These are phyloP conservation scores for Claviceps africana DNA, from an alignment of 2,329 filamentous ascomycete species.

Conservation along the genomic window DNA sequence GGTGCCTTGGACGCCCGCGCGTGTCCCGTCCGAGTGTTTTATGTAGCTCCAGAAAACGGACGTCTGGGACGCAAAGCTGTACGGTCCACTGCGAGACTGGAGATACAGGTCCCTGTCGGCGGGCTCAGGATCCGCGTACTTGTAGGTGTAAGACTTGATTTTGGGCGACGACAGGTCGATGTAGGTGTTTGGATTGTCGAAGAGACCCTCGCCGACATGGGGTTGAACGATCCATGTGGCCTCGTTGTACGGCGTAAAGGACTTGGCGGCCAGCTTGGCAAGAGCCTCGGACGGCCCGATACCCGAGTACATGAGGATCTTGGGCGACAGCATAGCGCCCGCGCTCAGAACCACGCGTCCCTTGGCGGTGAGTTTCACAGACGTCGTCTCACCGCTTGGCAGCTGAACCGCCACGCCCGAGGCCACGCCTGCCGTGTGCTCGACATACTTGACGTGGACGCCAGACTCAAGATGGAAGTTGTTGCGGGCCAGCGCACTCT, in stretches of 20 bases:
- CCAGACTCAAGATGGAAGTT: slow-evolving; percentile 32
- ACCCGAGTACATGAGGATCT: slow-evolving; percentile 30
- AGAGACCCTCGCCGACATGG: slow-evolving; percentile 34
- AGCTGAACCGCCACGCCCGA: slow-evolving; percentile 26
- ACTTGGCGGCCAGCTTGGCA: slow-evolving; percentile 11
- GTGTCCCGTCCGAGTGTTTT: slow-evolving; percentile 24
- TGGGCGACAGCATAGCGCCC: slow-evolving; percentile 25
- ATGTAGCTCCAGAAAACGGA: slow-evolving; percentile 38
- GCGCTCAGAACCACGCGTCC: slow-evolving; percentile 25
- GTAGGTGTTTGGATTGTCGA: slow-evolving; percentile 43
- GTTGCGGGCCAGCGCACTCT: slow-evolving; percentile 24
- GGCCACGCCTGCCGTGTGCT: slow-evolving; percentile 24
- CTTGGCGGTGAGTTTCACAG: slow-evolving; percentile 14
- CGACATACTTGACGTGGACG: slow-evolving; percentile 29
- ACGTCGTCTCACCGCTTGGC: slow-evolving; percentile 16
- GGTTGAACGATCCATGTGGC: slow-evolving; percentile 34
- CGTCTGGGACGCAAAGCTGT: slow-evolving; percentile 38
- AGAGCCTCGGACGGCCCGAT: slow-evolving; percentile 25
- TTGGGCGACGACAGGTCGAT: slow-evolving; percentile 29
- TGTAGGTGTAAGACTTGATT: slow-evolving; percentile 33
- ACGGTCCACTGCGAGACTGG: slow-evolving; percentile 32
- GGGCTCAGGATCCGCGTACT: slow-evolving; percentile 27
- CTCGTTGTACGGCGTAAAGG: slow-evolving; percentile 12
- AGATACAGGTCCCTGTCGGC: slow-evolving; percentile 33
- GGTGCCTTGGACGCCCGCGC: slow-evolving; percentile 36